Percentiles rank a stretch among this genome's conserved stretches.
Conservation (phyloP, 2,329 filamentous ascomycete genomes). For the Clonostachys solani region DNA sequence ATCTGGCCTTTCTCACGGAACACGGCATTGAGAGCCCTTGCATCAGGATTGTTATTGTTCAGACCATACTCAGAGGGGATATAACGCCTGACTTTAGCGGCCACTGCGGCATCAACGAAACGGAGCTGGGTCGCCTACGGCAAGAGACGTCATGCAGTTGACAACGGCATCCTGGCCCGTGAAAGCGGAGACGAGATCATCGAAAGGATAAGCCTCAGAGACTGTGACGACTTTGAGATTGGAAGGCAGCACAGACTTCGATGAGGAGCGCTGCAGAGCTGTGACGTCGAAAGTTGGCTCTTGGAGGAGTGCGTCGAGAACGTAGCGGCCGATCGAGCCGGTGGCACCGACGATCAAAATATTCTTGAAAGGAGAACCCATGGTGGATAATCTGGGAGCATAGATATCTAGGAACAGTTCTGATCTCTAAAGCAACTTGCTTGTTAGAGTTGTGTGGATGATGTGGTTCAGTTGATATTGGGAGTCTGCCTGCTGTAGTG, state of each 20-base stretch:
- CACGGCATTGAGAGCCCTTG: conserved; percentile 35
- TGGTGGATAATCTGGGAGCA: too few relatives aligned
- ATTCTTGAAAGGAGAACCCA: conserved; percentile 22
- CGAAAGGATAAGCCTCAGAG: conserved; percentile 32
- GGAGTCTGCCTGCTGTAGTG: too few relatives aligned
- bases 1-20: conserved; percentile 44
- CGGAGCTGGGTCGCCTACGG: conserved; percentile 30
- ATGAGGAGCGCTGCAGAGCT: conserved; percentile 30
- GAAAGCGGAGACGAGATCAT: conserved; percentile 44
- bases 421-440: too few relatives aligned
- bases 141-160: conserved; percentile 21
- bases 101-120: conserved; percentile 53
- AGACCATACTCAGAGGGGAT: conserved; percentile 54
- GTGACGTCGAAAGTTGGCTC: conserved; percentile 25
- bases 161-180: conserved; percentile 54
- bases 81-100: conserved; percentile 57
- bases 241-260: conserved; percentile 23
- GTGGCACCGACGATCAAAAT: conserved; percentile 28
- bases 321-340: conserved; percentile 22
- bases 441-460: too few relatives aligned
- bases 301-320: conserved; percentile 20
- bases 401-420: too few relatives aligned
- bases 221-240: conserved; percentile 22
- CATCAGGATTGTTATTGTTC: conserved; percentile 22
- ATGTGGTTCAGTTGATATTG: too few relatives aligned